Evolutionary conservation across 148 eudicot genomes (phyloP).

Genomic region (Salicornia ramosissima): DNA sequence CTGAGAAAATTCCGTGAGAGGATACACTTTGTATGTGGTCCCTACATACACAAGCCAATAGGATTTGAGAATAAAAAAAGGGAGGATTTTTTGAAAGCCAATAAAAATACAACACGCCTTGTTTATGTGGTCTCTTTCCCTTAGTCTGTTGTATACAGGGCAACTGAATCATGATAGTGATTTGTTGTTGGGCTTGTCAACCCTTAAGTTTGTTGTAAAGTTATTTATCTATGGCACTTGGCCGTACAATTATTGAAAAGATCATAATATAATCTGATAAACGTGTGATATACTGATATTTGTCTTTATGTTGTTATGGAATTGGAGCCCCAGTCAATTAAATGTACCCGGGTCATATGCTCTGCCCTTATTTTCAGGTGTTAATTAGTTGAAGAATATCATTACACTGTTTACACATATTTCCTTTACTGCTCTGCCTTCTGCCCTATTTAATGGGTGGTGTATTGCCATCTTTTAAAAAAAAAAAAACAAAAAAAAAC

Average conservation of each 20-base stretch:
- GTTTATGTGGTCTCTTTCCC: not conserved
- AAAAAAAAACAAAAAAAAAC: too few relatives aligned
- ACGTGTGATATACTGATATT: constrained; percentile 22
- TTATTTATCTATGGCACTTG: constrained; percentile 4
- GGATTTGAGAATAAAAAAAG: too few relatives aligned
- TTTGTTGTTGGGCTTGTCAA: constrained; percentile 13
- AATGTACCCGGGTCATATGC: constrained; percentile 14
- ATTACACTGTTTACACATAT: not conserved
- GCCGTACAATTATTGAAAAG: constrained; percentile 13
- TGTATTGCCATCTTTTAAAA: too few relatives aligned
- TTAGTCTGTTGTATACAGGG: constrained; percentile 1
- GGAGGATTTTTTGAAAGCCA: too few relatives aligned
- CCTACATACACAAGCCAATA: too few relatives aligned
- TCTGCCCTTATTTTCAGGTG: constrained; percentile 22
- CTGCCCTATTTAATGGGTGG: too few relatives aligned
- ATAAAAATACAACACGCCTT: not conserved
- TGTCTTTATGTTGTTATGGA: constrained; percentile 19
- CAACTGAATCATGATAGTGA: constrained; percentile 15
- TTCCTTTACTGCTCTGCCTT: not conserved
- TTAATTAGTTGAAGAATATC: not conserved
- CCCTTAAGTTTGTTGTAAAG: constrained; percentile 3
- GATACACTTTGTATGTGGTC: too few relatives aligned
- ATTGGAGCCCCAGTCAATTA: constrained; percentile 1
- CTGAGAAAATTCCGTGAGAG: too few relatives aligned
- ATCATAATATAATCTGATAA: constrained; percentile 11